phyloP scores from a whole-genome alignment of 495 filamentous ascomycete genomes.

The Hypoxylon subgilvum region DNA sequence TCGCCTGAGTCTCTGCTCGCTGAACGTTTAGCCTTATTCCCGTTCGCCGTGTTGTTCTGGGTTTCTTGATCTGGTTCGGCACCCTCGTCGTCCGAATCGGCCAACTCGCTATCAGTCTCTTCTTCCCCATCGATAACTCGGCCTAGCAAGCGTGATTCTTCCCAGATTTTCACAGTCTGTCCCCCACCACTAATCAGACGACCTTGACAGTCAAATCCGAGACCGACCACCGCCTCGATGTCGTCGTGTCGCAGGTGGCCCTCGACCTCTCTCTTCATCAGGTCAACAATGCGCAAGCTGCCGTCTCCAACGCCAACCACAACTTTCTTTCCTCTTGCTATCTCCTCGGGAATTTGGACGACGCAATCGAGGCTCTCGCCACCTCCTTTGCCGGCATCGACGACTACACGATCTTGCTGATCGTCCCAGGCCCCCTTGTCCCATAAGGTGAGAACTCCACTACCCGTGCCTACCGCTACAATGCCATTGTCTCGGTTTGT shows the following conservation, averaged over 20 bases:
- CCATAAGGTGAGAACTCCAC: slow-evolving; percentile 87
- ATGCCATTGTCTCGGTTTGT: slow-evolving; percentile 73
- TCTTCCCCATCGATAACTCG: slow-evolving; percentile 49
- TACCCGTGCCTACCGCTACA: slow-evolving; percentile 76
- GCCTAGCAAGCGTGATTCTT: slow-evolving; percentile 56
- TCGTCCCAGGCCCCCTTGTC: slow-evolving; percentile 93
- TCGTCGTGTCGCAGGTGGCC: slow-evolving; percentile 76
- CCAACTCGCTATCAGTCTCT: slow-evolving; percentile 52
- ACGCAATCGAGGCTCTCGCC: slow-evolving; percentile 75
- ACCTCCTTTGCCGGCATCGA: slow-evolving; percentile 64
- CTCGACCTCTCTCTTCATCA: slow-evolving; percentile 51
- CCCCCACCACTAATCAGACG: slow-evolving; percentile 88
- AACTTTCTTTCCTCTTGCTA: slow-evolving; percentile 70
- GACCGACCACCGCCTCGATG: slow-evolving; percentile 75
- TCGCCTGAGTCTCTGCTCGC: slow-evolving; percentile 50
- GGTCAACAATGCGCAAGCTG: slow-evolving; percentile 52
- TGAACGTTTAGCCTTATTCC: slow-evolving; percentile 52
- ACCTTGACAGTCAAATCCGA: slow-evolving; percentile 82
- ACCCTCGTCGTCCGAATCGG: slow-evolving; percentile 50
- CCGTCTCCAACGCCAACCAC: slow-evolving; percentile 81
- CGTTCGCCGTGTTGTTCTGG: slow-evolving; percentile 38
- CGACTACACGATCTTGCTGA: slow-evolving; percentile 83
- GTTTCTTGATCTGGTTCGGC: no score
- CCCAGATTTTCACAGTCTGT: slow-evolving; percentile 83
- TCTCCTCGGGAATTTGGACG: slow-evolving; percentile 66